Evolutionary conservation across 2,329 filamentous ascomycete genomes (phyloP), one percentile per base, ranked within the genome.

Genomic region (Fusarium cicatricum): DNA sequence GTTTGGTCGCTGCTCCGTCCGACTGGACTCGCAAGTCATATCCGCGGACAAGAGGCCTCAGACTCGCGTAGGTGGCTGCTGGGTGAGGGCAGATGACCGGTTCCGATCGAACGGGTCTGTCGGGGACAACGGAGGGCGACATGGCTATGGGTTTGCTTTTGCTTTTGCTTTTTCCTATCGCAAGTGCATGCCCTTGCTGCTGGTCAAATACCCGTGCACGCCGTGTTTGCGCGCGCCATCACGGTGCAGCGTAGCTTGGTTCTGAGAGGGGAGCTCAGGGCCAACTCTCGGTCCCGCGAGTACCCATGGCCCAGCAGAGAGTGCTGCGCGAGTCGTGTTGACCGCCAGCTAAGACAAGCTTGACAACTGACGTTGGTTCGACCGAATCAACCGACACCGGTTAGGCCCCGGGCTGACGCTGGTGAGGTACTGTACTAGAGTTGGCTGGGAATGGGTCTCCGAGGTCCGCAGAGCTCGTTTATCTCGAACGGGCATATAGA

Each of bases 401-500:
- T 37, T 28, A 19, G 34, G 31, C 47, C 31, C 39, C 37, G 12
- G 39, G 10, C 14, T 19, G 16, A 26, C 17, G n/a, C 16, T 56
- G 36, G 36, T 33, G 53, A 47, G 45, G 16, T 15, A 36, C 29
- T 11, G 10, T 31, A 26, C 5, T 26, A 26, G 28, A 52, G 40
- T 42, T 23, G 29, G 21, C 21, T 50, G 38, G 21, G 11, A 53
- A 53, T 33, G 36, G 41, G 36, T 16, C 29, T 28, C 12, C 43
- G 36, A 17, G 32, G 34, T 37, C 15, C 33, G 28, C 34, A 48
- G 19, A 40, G 54, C 51, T 62, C 62, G 58, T 62, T 52, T 60
- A 57, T 65, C 64, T 67, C 28, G 52, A 64, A 67, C 39, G 41
- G 46, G 51, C 39, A 62, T 64, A 49, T 53, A 47, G 55, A 68